Evolutionary conservation across 306 rosid species (phyloP).

Genomic region (Lathyrus oleraceus): DNA sequence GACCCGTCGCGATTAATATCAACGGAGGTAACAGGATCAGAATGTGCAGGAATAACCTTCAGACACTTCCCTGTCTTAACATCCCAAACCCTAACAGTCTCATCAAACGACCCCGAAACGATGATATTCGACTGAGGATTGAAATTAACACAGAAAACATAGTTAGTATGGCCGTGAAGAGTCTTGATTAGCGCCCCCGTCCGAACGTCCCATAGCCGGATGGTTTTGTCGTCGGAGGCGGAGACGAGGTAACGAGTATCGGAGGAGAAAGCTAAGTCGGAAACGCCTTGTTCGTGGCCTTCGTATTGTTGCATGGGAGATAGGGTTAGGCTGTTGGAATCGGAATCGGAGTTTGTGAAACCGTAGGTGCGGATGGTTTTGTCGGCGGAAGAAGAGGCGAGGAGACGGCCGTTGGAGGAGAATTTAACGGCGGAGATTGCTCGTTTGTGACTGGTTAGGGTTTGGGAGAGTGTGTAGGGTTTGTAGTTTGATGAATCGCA

Average conservation of each 20-base stretch:
- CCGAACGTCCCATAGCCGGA: slow-evolving; percentile 86
- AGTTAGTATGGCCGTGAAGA: slow-evolving; percentile 88
- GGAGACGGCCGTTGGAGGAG: slow-evolving; percentile 85
- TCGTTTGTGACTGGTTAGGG: slow-evolving; percentile 69
- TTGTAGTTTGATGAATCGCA: slow-evolving; percentile 44
- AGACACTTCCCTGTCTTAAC: slow-evolving; percentile 83
- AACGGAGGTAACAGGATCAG: slow-evolving; percentile 93
- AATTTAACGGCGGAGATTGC: slow-evolving; percentile 86
- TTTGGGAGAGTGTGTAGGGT: slow-evolving; percentile 64
- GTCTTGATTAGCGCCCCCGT: slow-evolving; percentile 74
- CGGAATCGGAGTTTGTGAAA: slow-evolving; percentile 49
- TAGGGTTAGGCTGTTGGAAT: slow-evolving; percentile 43
- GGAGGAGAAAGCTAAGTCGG: slow-evolving; percentile 89
- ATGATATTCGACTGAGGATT: slow-evolving; percentile 88
- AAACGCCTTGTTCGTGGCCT: slow-evolving; percentile 89
- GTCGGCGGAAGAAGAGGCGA: slow-evolving; percentile 93
- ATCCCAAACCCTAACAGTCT: slow-evolving; percentile 96
- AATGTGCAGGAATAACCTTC: slow-evolving; percentile 91
- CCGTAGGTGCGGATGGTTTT: slow-evolving; percentile 82
- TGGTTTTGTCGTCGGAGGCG: slow-evolving; percentile 95
- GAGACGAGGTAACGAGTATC: slow-evolving; percentile 84
- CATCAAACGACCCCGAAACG: slow-evolving; percentile 94
- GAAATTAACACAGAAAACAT: slow-evolving; percentile 84
- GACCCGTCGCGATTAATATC: slow-evolving; percentile 89
- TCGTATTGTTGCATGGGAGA: slow-evolving; percentile 70